Evolutionary conservation across 2,329 filamentous ascomycete species (phyloP).

Genomic region (Pseudogymnoascus sp.): DNA sequence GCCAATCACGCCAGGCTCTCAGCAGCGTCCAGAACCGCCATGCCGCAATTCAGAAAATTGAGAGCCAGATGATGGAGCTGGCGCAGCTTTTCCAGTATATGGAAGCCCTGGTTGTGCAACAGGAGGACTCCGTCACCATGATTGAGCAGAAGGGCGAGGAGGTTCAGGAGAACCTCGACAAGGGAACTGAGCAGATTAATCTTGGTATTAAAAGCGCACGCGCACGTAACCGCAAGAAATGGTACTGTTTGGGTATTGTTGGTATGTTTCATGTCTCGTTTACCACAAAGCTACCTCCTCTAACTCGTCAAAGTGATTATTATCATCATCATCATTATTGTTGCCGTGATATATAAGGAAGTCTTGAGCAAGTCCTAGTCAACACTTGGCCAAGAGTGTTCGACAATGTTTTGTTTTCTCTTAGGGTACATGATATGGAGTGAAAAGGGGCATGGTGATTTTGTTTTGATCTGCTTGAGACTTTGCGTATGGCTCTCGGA

Average conservation of each 20-base stretch:
- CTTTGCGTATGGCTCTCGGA: not conserved
- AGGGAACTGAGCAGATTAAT: slow-evolving; percentile 67
- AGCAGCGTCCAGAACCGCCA: slow-evolving; percentile 77
- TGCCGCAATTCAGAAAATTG: slow-evolving; percentile 83
- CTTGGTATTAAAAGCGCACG: slow-evolving; percentile 72
- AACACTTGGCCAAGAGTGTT: not conserved
- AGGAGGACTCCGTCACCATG: slow-evolving; percentile 70
- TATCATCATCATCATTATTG: not conserved
- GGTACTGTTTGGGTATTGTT: slow-evolving; percentile 80
- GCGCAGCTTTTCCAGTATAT: slow-evolving; percentile 85
- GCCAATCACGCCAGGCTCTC: slow-evolving; percentile 73
- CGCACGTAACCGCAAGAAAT: slow-evolving; percentile 80
- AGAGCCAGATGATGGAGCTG: slow-evolving; percentile 80
- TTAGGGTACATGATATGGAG: not conserved
- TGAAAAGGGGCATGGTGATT: not conserved
- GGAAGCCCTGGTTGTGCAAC: slow-evolving; percentile 76
- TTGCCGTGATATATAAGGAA: not conserved
- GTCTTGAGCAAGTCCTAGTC: too few relatives aligned
- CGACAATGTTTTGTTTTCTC: not conserved
- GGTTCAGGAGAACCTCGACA: slow-evolving; percentile 73
- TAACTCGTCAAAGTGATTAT: not conserved
- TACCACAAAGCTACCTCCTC: not conserved
- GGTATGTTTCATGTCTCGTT: slow-evolving; percentile 30
- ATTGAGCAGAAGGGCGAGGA: slow-evolving; percentile 87
- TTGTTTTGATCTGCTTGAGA: not conserved